Conservation (phyloP, 106 monocot species). For the Platanthera zijinensis region DNA sequence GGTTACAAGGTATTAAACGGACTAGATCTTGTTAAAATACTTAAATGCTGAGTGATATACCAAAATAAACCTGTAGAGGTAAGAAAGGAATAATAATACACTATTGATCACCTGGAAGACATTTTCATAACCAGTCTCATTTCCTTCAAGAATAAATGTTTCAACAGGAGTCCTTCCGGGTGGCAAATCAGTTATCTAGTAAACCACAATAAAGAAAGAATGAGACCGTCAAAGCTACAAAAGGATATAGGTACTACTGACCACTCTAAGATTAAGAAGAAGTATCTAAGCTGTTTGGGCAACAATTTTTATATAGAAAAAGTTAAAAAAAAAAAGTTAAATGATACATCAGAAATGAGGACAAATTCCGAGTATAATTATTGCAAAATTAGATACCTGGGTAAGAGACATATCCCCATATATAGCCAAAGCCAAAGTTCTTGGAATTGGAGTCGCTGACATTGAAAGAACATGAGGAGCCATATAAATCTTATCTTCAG, state of each 20-base stretch:
- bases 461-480: conserved; percentile 96
- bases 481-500: conserved; percentile 53
- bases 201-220: not conserved
- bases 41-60: not conserved
- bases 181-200: conserved; percentile 82
- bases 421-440: conserved; percentile 87
- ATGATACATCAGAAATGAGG: not conserved
- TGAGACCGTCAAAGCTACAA: too few species aligned
- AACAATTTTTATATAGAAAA: too few species aligned
- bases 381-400: conserved; percentile 37
- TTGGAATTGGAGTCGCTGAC: conserved; percentile 98
- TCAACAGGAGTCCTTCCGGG: conserved; percentile 74
- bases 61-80: not conserved
- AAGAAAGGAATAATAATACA: not conserved
- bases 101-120: conserved; percentile 51
- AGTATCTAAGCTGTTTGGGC: too few species aligned
- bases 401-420: conserved; percentile 94
- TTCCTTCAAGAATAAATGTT: conserved; percentile 70
- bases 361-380: not conserved
- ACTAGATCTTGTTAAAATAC: not conserved
- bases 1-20: not conserved
- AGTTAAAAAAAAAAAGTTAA: not conserved
- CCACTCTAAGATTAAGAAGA: not conserved
- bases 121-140: conserved; percentile 69
- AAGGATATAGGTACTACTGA: not conserved